phyloP scores from a whole-genome alignment of 2,329 filamentous ascomycete genomes.

The Microsporum ferrugineum region DNA sequence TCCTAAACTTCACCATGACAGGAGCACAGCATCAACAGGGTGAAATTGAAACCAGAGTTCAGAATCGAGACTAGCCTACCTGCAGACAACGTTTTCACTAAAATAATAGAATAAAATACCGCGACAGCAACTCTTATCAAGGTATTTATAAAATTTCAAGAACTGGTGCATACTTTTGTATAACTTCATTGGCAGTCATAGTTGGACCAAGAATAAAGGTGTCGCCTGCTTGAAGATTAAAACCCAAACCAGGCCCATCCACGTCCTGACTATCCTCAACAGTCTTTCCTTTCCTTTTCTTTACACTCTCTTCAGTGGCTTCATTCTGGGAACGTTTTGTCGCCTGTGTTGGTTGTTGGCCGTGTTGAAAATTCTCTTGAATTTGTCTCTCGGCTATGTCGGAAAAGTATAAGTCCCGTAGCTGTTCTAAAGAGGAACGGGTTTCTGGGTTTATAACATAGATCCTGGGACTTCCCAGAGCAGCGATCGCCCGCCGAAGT shows the following conservation, averaged over 20 bases:
- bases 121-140: no score
- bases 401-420: background rate
- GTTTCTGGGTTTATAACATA: background rate
- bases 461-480: background rate
- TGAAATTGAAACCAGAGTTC: no score
- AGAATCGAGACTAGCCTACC: no score
- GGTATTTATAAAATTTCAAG: background rate
- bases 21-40: no score
- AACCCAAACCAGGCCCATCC: background rate
- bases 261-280: background rate
- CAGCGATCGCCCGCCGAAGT: background rate
- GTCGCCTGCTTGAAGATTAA: background rate
- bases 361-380: background rate
- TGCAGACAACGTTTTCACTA: no score
- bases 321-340: background rate
- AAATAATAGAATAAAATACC: no score
- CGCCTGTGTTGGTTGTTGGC: background rate
- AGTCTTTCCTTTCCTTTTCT: background rate
- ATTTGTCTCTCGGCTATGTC: background rate
- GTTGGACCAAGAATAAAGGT: background rate
- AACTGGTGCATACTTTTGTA: background rate
- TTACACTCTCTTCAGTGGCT: background rate
- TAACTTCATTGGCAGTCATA: background rate
- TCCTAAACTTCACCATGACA: no score
- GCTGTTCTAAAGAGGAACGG: background rate